Conservation (phyloP, 1,284 basidiomycete species). For the Trichosporon ovoides region DNA sequence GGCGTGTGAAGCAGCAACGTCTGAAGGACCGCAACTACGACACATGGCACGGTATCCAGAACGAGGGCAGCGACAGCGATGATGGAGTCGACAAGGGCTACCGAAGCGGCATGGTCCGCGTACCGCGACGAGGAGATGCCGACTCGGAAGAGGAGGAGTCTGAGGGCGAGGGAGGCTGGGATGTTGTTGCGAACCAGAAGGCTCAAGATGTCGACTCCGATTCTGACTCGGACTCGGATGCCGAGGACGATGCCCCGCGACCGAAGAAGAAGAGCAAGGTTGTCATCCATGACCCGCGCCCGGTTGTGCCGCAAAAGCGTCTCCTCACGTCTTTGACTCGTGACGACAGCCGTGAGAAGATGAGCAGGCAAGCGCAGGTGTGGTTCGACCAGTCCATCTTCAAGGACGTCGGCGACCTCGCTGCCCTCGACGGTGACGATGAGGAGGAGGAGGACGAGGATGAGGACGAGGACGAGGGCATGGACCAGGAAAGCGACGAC, state of each 20-base stretch:
- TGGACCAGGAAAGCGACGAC: conserved; percentile 44
- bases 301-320: conserved; percentile 42
- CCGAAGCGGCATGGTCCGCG: conserved; percentile 26
- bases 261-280: conserved; percentile 18
- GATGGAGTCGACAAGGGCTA: conserved; percentile 46
- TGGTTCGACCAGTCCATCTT: conserved; percentile 98
- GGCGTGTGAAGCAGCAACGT: conserved; percentile 76
- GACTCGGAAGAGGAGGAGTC: conserved; percentile 58
- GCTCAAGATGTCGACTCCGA: conserved; percentile 54
- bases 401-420: conserved; percentile 61
- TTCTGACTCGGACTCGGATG: conserved; percentile 38
- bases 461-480: conserved; percentile 46
- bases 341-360: conserved; percentile 40
- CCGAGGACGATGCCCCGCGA: conserved; percentile 21
- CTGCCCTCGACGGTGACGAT: conserved; percentile 52
- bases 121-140: conserved; percentile 29
- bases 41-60: conserved; percentile 70
- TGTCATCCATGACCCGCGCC: conserved; percentile 11
- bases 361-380: conserved; percentile 57
- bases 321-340: conserved; percentile 40
- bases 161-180: conserved; percentile 64
- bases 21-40: conserved; percentile 63
- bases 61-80: conserved; percentile 40
- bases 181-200: conserved; percentile 62
- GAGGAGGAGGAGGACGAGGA: conserved; percentile 54